Evolutionary conservation across 2,329 filamentous ascomycete genomes (phyloP).

Genomic region (Penicillium psychrosexuale): DNA sequence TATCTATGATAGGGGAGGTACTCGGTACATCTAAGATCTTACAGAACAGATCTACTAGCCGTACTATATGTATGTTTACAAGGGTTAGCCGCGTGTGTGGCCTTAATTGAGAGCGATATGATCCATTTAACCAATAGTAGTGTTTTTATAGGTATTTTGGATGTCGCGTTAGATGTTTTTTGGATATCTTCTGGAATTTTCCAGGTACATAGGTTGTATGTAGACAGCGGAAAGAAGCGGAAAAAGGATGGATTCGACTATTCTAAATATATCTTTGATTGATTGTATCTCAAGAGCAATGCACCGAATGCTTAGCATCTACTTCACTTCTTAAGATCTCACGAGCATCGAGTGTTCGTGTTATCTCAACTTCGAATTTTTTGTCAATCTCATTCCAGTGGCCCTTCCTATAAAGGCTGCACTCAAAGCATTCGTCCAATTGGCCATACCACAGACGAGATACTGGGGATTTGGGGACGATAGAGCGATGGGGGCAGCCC

Average conservation of each 20-base stretch:
- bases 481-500: neutral
- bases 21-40: neutral
- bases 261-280: too few relatives aligned
- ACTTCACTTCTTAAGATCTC: neutral
- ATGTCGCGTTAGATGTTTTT: too few relatives aligned
- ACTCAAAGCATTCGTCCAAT: neutral
- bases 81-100: too few relatives aligned
- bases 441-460: neutral
- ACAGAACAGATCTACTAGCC: neutral
- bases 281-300: neutral
- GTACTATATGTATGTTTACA: too few relatives aligned
- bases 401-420: neutral
- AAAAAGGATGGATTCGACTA: too few relatives aligned
- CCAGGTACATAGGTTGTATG: too few relatives aligned
- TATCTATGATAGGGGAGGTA: neutral
- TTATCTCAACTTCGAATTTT: neutral
- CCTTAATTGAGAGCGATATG: too few relatives aligned
- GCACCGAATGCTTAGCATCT: neutral
- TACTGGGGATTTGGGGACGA: neutral
- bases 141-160: neutral
- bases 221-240: too few relatives aligned
- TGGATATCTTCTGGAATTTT: too few relatives aligned
- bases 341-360: neutral
- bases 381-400: neutral
- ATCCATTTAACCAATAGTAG: too few relatives aligned